A percentile compares a stretch with the other conserved stretches of the same genome.
These are phyloP conservation scores for Gomphus bonarii DNA, from an alignment of 1,284 basidiomycete genomes.

Conservation along the genomic window DNA sequence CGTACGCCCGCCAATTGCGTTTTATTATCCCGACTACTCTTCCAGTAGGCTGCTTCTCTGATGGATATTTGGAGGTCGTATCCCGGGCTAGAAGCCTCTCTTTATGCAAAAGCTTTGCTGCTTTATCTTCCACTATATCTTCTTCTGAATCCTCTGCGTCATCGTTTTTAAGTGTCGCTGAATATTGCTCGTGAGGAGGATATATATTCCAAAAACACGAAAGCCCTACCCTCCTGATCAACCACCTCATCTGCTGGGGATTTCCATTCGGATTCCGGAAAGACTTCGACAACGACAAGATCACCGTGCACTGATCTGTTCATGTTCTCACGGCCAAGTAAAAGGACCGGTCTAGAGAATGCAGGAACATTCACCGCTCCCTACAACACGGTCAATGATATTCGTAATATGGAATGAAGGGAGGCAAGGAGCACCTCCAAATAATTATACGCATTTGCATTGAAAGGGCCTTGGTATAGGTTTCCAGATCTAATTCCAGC, in stretches of 20 bases:
- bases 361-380: conserved; percentile 73
- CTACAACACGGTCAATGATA: conserved; percentile 25
- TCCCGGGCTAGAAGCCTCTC: not conserved
- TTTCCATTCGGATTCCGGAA: conserved; percentile 88
- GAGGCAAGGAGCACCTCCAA: conserved; percentile 52
- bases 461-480: conserved; percentile 89
- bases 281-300: conserved; percentile 84
- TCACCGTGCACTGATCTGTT: conserved; percentile 95
- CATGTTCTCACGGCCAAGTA: conserved; percentile 89
- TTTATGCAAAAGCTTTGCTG: conserved; percentile 35
- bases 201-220: not conserved
- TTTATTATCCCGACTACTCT: conserved; percentile 88
- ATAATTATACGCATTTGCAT: conserved; percentile 93
- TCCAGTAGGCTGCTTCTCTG: conserved; percentile 82
- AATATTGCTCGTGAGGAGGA: not conserved
- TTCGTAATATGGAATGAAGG: not conserved
- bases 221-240: conserved; percentile 73
- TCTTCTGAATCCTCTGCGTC: conserved; percentile 74
- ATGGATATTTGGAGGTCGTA: conserved; percentile 25
- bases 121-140: conserved; percentile 41
- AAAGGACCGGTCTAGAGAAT: conserved; percentile 71
- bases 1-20: conserved; percentile 89
- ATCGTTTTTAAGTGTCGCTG: conserved; percentile 82
- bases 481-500: conserved; percentile 83
- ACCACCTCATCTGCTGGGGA: conserved; percentile 88